Base-by-base conservation (phyloP, 2,329 filamentous ascomycete species). In the Talaromyces sp. region DNA sequence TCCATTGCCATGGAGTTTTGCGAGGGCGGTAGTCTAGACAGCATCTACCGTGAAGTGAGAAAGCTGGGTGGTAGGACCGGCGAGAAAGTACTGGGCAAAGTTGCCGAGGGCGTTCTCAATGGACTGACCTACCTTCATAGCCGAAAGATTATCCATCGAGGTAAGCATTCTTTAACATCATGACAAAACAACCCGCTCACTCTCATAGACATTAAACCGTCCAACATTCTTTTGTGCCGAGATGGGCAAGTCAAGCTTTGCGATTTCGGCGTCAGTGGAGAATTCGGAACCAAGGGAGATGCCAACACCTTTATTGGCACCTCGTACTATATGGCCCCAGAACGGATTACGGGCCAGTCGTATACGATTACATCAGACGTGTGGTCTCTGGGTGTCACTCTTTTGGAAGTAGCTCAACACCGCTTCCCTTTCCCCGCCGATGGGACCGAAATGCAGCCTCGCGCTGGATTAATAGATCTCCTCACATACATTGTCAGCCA, bases 1-100 rank as follows among this genome's bases (percentile, higher is more conserved):
- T 96, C 91, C 54, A 99, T 99, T 71, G 93, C 92, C 60, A 99
- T 99, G 95, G 95, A 99, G 74, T 98, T 96, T 70, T 99, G 95
- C 73, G 95, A 98, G 77, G 95, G 95, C 61, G 95, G 95, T 58
- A 96, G 91, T 53, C 84, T 99, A 21, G 93, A 99, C 78, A 95
- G 91, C 72, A 95, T 99, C 65, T 99, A 99, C 80, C 91, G 91
- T 66, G 95, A 99, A 77, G 93, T 99, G 38, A 96, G 96, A 80
- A 91, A 95, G 68, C 85, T 98, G 1, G 93, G 93, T 49, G 95
- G 95, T 11, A 86, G 95, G 55, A 98, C 93, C 0, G 95, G 95
- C 66, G 95, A 99, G 74, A 99, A 98, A 73, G 95, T 99, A 1
- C 82, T 99, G 4, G 95, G 95, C 64, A 98, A 98, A 79, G 90